Conservation (phyloP, 345 rosid genomes). For the Eucalyptus tenuipes region DNA sequence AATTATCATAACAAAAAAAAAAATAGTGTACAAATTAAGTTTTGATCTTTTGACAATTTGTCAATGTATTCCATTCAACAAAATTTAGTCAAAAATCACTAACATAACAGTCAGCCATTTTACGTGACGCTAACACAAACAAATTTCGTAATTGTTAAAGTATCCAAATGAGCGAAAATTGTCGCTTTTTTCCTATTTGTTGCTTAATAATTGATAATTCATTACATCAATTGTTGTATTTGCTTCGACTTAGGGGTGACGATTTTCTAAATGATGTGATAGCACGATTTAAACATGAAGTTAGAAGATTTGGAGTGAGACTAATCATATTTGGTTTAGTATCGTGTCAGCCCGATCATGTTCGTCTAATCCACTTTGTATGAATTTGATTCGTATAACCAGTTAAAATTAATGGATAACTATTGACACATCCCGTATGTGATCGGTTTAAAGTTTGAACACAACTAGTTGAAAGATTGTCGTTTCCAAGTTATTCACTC, state of each 20-base stretch:
- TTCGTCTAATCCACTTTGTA: rapidly evolving
- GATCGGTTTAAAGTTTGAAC: not conserved
- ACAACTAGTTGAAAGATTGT: rapidly evolving
- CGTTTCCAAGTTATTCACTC: not conserved
- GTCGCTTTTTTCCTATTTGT: not conserved
- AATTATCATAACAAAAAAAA: no score
- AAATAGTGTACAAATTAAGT: no score
- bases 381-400: rapidly evolving
- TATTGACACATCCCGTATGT: rapidly evolving
- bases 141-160: no score
- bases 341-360: rapidly evolving
- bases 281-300: not conserved
- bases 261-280: no score
- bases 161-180: rapidly evolving
- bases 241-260: not conserved
- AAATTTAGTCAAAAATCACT: no score
- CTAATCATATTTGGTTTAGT: not conserved
- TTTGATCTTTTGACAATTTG: no score
- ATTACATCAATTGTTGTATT: not conserved
- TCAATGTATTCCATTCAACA: no score
- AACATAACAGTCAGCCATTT: rapidly evolving
- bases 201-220: not conserved
- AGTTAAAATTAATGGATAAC: rapidly evolving
- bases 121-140: no score
- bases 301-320: not conserved